Evolutionary conservation across 208 protist species (phyloP).

Genomic region (Leishmania turanica): DNA sequence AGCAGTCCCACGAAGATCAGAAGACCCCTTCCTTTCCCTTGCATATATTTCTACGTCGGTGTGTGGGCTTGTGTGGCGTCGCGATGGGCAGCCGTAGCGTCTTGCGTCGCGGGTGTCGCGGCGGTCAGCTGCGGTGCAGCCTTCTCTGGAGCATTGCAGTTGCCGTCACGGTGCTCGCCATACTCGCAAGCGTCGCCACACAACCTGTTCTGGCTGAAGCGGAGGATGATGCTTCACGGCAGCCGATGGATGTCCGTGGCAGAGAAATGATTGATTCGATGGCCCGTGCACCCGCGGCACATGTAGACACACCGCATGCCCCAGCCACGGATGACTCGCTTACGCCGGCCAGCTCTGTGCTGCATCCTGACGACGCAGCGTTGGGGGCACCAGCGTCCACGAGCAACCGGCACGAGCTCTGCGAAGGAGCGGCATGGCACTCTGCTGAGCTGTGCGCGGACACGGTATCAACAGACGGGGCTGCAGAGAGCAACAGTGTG

Average conservation of each 20-base stretch:
- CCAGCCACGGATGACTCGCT: not conserved
- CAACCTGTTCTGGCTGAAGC: not conserved
- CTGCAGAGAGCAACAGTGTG: not conserved
- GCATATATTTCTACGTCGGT: not conserved
- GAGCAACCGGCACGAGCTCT: not conserved
- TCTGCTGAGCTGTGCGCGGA: not conserved
- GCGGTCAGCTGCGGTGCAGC: not conserved
- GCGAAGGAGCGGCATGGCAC: not conserved
- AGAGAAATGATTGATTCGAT: not conserved
- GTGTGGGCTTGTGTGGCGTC: not conserved
- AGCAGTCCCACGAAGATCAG: not conserved
- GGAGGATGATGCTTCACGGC: not conserved
- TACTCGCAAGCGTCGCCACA: not conserved
- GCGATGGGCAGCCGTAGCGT: not conserved
- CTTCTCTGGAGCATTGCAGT: not conserved
- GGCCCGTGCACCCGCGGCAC: not conserved
- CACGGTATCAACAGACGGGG: not conserved
- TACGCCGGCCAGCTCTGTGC: not conserved
- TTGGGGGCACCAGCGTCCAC: not conserved
- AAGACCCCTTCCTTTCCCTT: too few relatives aligned
- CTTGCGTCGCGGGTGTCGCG: not conserved
- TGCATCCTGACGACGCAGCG: not conserved
- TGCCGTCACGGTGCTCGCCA: not conserved
- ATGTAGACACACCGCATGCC: not conserved
- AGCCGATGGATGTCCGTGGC: not conserved